These are phyloP conservation scores for Fagus sylvatica DNA, from an alignment of 306 rosid species.

Conservation along the genomic window DNA sequence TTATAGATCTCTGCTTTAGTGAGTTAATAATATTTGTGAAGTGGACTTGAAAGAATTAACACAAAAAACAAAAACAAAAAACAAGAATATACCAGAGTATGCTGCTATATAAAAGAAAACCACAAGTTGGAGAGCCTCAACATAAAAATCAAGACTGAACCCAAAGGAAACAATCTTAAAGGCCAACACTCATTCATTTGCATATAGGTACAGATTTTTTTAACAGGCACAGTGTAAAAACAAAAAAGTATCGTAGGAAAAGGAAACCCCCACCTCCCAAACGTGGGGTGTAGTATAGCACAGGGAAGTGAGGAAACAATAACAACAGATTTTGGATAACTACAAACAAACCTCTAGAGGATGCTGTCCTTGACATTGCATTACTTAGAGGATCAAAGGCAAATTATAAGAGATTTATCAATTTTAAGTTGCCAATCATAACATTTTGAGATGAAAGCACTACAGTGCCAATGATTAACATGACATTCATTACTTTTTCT, in stretches of 20 bases:
- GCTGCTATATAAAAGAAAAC: too few relatives aligned
- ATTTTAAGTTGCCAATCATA: too few relatives aligned
- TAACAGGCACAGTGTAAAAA: background rate
- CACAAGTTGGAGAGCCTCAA: too few relatives aligned
- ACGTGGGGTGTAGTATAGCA: background rate
- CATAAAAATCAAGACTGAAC: too few relatives aligned
- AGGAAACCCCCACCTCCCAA: too few relatives aligned
- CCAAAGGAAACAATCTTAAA: too few relatives aligned
- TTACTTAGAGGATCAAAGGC: background rate
- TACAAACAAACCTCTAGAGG: background rate
- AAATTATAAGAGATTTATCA: too few relatives aligned
- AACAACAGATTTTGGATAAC: background rate
- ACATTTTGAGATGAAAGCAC: too few relatives aligned
- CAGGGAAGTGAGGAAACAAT: background rate
- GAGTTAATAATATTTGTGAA: background rate
- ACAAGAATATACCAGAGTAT: too few relatives aligned
- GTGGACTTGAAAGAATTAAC: background rate
- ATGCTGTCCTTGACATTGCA: background rate
- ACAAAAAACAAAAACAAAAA: background rate
- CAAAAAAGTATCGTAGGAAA: background rate
- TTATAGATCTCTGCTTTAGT: background rate
- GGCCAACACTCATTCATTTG: background rate
- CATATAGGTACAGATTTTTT: background rate
- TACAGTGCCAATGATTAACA: too few relatives aligned
- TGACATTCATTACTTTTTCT: too few relatives aligned